These are phyloP conservation scores for Spinellus fusiger DNA, from an alignment of 192 early-diverging fungal species.

Conservation along the genomic window DNA sequence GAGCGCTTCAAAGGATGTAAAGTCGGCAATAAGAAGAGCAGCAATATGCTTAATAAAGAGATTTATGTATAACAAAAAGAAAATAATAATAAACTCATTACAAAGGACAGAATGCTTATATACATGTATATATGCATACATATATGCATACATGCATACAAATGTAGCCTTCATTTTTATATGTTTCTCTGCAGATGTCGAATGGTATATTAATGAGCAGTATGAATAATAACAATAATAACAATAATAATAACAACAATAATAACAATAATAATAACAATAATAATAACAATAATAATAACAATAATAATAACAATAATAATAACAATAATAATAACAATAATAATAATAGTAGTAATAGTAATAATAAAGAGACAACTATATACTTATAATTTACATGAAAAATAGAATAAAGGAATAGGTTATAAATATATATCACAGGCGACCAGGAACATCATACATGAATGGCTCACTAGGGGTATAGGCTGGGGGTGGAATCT, in stretches of 20 bases:
- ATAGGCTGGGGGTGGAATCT: slow-evolving; percentile 23
- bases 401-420: no score
- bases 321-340: no score
- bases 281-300: not conserved
- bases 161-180: not conserved
- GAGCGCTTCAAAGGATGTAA: no score
- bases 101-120: not conserved
- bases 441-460: slow-evolving; percentile 10
- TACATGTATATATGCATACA: not conserved
- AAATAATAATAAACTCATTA: not conserved
- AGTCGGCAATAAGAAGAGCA: no score
- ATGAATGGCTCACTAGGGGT: slow-evolving; percentile 21
- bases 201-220: not conserved
- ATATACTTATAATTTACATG: no score
- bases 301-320: not conserved
- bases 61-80: not conserved
- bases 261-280: not conserved
- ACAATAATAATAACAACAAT: not conserved
- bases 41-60: no score
- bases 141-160: not conserved
- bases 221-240: not conserved
- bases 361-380: no score
- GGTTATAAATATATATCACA: not conserved
- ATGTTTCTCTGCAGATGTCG: not conserved
- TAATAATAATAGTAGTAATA: no score